A percentile compares a stretch with the other conserved stretches of the same genome.
These are phyloP conservation scores for Arabidopsis hybrid DNA, from an alignment of 441 rosid species.

Conservation along the genomic window DNA sequence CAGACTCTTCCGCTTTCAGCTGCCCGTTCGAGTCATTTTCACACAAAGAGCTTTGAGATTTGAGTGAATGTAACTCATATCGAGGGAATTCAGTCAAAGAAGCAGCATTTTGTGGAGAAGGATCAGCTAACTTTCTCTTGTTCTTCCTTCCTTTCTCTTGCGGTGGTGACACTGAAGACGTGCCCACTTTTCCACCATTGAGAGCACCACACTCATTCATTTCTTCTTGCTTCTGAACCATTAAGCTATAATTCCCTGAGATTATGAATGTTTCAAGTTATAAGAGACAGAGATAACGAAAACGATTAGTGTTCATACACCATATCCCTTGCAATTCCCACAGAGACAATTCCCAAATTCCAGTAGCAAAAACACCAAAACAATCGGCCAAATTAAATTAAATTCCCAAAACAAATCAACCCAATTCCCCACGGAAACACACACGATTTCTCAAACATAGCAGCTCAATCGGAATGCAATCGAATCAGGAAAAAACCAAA, in stretches of 20 bases:
- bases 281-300: background rate
- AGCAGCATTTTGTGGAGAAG: constrained; percentile 56
- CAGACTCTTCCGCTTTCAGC: constrained; percentile 61
- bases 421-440: constrained; percentile 17
- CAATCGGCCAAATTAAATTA: constrained; percentile 7
- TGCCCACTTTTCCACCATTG: constrained; percentile 64
- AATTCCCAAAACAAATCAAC: constrained; percentile 22
- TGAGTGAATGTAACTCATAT: constrained; percentile 59
- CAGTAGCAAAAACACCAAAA: background rate
- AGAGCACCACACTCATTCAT: constrained; percentile 53
- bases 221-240: constrained; percentile 41
- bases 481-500: constrained; percentile 26
- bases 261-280: constrained; percentile 6
- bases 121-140: constrained; percentile 93
- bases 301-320: constrained; percentile 2
- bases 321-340: background rate
- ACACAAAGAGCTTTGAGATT: constrained; percentile 25
- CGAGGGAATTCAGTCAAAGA: constrained; percentile 63
- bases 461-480: constrained; percentile 29
- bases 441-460: background rate
- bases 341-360: constrained; percentile 4
- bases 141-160: constrained; percentile 91
- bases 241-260: constrained; percentile 16
- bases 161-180: constrained; percentile 56
- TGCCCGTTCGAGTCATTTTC: constrained; percentile 62